A percentile compares a stretch with the other conserved stretches of the same genome.
Evolutionary conservation across 306 rosid genomes (phyloP).

Genomic region (Bauhinia variegata): DNA sequence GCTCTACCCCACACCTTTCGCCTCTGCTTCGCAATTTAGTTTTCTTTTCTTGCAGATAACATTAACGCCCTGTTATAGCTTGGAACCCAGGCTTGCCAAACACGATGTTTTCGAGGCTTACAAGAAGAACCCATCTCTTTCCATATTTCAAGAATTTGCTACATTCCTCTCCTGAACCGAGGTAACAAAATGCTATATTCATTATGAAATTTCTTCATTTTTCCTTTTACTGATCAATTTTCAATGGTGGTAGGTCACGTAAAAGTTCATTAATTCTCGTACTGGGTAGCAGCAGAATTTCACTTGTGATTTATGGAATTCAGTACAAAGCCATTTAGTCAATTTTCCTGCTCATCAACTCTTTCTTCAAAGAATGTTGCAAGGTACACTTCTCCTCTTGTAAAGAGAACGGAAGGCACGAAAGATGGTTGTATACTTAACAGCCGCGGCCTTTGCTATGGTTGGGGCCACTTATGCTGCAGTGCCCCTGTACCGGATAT

Average conservation of each 20-base stretch:
- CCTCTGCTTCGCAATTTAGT: slow-evolving; percentile 2
- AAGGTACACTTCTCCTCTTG: slow-evolving; percentile 56
- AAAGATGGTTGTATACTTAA: slow-evolving; percentile 72
- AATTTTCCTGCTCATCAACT: slow-evolving; percentile 42
- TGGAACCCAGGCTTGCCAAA: slow-evolving; percentile 30
- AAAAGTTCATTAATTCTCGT: slow-evolving; percentile 32
- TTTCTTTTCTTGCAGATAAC: slow-evolving; percentile 36
- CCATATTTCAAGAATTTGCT: slow-evolving; percentile 43
- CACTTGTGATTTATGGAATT: slow-evolving; percentile 32
- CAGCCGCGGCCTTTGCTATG: slow-evolving; percentile 78
- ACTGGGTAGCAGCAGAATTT: slow-evolving; percentile 43
- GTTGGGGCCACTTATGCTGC: slow-evolving; percentile 90
- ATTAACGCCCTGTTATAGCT: slow-evolving; percentile 34
- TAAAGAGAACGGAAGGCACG: slow-evolving; percentile 65
- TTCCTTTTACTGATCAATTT: neutral
- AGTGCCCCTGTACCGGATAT: slow-evolving; percentile 85
- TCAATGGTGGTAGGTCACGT: slow-evolving; percentile 36
- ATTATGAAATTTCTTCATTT: neutral
- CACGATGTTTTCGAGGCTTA: slow-evolving; percentile 58
- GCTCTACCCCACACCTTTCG: too few species aligned
- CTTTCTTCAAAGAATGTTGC: slow-evolving; percentile 44
- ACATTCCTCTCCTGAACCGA: slow-evolving; percentile 32
- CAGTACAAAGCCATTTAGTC: slow-evolving; percentile 45
- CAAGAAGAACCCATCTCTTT: slow-evolving; percentile 45
- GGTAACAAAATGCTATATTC: slow-evolving; percentile 38